Evolutionary conservation across 2,329 filamentous ascomycete species (phyloP), one percentile per base, ranked within the genome.

Genomic region (Leptographium lundbergii): DNA sequence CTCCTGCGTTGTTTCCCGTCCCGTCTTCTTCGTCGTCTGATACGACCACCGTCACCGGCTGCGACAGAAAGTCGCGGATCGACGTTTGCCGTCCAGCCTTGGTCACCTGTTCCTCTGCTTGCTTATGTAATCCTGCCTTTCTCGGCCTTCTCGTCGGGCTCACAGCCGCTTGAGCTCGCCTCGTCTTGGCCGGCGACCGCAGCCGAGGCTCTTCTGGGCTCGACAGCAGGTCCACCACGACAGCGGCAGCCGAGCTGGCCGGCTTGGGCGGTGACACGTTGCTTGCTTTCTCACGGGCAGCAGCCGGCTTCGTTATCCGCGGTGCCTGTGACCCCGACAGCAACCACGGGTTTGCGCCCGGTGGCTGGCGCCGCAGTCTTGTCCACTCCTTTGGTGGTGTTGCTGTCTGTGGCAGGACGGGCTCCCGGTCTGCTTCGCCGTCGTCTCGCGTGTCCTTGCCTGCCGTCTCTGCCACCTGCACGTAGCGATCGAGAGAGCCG

Each of bases 401-500:
- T 24, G 17, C 24, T 5, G 54, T 19, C 10, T 11, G 27, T 25
- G 42, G 11, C 25, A 48, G 39, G 17, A 27, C 22, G 5, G 7
- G 2, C 13, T 6, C 9, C 24, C 6, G 6, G 14, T 14, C 24
- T 27, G 34, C 7, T 11, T 55, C 22, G 13, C 7, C 11, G 11
- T 6, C 22, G 53, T 19, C 34, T 42, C 6, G 29, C 19, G 42
- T 19, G 17, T n/a, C 6, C 4, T 7, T 45, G 4, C 42, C 19
- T 45, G 42, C 27, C 17, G 4, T 14, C 22, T n/a, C 27, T 24
- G 69, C 71, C 42, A 72, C 67, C 48, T 64, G 71, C 60, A 74
- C 66, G 53, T 70, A 76, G 11, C 67, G 71, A 55, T 76, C 70
- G 6, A 77, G 61, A 1, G 71, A 67, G 0, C 70, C 70, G 6